A percentile compares a stretch with the other conserved stretches of the same genome.
Evolutionary conservation across 202 grass and related monocot genomes (phyloP).

Genomic region (Brachypodium distachyon): DNA sequence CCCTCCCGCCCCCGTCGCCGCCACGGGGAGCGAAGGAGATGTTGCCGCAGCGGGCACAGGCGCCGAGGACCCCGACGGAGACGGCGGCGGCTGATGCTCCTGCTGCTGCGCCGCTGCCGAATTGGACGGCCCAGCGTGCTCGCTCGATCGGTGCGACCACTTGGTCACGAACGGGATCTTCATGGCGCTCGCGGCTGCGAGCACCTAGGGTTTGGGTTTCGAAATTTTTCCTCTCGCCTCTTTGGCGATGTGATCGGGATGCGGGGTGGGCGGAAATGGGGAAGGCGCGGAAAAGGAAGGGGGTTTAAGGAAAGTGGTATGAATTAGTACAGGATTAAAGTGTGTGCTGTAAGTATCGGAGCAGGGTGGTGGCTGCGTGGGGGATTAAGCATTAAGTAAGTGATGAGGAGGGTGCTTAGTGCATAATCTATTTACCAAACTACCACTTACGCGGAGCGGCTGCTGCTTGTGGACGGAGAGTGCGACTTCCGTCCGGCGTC

Average conservation of each 20-base stretch:
- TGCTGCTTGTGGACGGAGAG: no score
- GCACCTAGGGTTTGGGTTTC: slow-evolving; percentile 19
- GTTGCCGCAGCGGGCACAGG: not conserved
- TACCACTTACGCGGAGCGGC: not conserved
- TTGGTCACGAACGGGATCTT: slow-evolving; percentile 80
- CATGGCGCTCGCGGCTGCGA: slow-evolving; percentile 30
- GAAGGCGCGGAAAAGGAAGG: slow-evolving; percentile 15
- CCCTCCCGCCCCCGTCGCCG: not conserved
- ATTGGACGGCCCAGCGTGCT: slow-evolving; percentile 19
- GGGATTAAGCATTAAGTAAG: not conserved
- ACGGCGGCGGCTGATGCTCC: not conserved
- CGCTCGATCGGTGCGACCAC: slow-evolving; percentile 61
- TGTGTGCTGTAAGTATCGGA: not conserved
- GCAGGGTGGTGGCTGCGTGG: not conserved
- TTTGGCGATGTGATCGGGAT: slow-evolving; percentile 7
- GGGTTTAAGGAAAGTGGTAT: not conserved
- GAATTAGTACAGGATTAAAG: no score
- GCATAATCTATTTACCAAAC: not conserved
- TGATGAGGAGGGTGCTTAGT: not conserved
- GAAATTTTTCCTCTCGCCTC: not conserved
- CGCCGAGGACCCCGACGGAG: not conserved
- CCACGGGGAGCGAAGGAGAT: not conserved
- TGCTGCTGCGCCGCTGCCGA: not conserved
- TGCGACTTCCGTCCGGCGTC: not conserved
- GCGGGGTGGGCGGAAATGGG: not conserved